Evolutionary conservation across 1,139 yeast genomes (phyloP), one percentile per base, ranked within the genome.

Genomic region (Candida sp.): DNA sequence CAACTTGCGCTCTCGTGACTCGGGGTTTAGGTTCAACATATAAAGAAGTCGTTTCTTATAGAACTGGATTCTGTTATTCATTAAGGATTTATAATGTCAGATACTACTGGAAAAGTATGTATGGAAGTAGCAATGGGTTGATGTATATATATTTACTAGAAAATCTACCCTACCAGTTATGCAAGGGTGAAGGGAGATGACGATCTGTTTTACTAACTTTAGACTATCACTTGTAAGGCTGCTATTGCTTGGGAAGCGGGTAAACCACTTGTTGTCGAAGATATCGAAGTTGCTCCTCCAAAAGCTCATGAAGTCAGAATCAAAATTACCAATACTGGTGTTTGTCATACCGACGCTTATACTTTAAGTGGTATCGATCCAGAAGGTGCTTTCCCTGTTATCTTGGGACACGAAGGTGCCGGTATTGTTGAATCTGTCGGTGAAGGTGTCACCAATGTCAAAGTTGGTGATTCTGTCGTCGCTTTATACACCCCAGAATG

Each of bases 211-310:
- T 37, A 37, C 39, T 37, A 37, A 37, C 39, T 6, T 21, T 50
- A 87, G 79, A 79, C 89, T 49, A 90, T 93, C 63, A 81, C 83
- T 42, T 93, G 98, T 75, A 78, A 82, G 65, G 99, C 99, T 44
- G 99, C 99, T 42, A 88, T 93, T 57, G 97, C 98, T 51, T 93
- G 98, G 95, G 96, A 86, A 65, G 95, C 98, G 30, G 84, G 79
- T 38, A 81, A 89, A 66, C 97, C 96, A 47, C 77, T 93, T 57
- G 59, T 82, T 39, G 78, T 93, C 49, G 99, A 95, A 69, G 89
- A 87, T 46, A 77, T 93, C 53, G 91, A 86, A 61, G 99, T 95
- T 38, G 84, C 79, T 27, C 89, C 99, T 32, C 99, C 99, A 54
- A 85, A 81, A 64, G 97, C 97, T 40, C 97, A 93, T 63, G 99